Evolutionary conservation across 2,329 filamentous ascomycete genomes (phyloP), one percentile per base, ranked within the genome.

Genomic region (Podosphaera fusca): DNA sequence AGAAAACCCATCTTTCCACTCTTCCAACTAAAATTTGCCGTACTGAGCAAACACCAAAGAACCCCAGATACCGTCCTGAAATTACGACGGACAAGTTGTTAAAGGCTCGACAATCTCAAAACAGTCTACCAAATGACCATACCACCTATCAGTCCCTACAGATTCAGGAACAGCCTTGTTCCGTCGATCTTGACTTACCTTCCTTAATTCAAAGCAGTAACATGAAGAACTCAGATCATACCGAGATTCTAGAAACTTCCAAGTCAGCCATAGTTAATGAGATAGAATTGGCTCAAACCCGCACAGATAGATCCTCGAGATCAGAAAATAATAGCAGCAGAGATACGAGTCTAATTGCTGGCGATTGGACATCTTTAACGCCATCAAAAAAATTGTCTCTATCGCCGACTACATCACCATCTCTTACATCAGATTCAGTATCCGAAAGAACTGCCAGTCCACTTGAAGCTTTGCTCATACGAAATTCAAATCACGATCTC

Each of bases 321-420:
- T 34, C 31, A 52, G 10, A 61, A 58, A 78, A 80, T 61, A 74
- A 77, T 31, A 75, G 73, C 57, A 82, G 79, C 65, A 78, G 81
- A 63, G 77, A 77, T 2, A 82, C 79, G 0, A 73, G 70, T 49
- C 78, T 77, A 6, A 74, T 71, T 53, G 72, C 73, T 0, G 77
- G 75, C 8, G 79, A 82, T 62, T 81, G 78, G 77, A 75, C 76
- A 2, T 80, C 77, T 3, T 78, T 81, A 61, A 77, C 75, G 3
- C 79, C 78, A 1, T 81, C 78, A 1, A 75, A 77, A 55, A 81
- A 80, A 67, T 75, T 80, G 74, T 78, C 79, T 2, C 69, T 81
- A 40, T 82, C 79, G 31, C 80, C 80, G 2, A 82, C 79, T 65
- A 82, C 80, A 2, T 74, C 80, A 64, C 82, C 80, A 21, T 82